These are phyloP conservation scores for Nannizzia gypsea DNA, from an alignment of 2,329 filamentous ascomycete genomes.

Conservation along the genomic window DNA sequence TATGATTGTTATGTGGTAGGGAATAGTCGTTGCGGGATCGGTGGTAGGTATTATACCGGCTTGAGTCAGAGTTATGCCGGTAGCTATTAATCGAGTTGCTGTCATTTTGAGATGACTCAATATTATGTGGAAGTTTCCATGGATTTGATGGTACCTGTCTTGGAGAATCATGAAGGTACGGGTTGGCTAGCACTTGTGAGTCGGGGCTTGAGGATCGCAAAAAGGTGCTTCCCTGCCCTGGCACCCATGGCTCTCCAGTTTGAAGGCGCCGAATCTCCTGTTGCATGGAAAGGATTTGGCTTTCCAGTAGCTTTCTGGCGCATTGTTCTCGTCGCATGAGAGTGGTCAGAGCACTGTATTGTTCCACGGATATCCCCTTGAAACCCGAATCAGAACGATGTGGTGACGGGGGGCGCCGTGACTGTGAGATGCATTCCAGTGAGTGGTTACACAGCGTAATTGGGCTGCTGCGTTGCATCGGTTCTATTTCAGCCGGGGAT, in stretches of 20 bases:
- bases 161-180: neutral
- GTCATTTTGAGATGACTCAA: neutral
- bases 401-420: slow-evolving; percentile 22
- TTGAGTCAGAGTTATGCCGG: neutral
- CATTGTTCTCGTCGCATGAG: slow-evolving; percentile 37
- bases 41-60: neutral
- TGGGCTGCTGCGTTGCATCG: slow-evolving; percentile 25
- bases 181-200: neutral
- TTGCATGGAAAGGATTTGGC: slow-evolving; percentile 32
- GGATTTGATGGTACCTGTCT: neutral
- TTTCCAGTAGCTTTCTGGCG: slow-evolving; percentile 35
- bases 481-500: slow-evolving; percentile 20
- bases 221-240: slow-evolving; percentile 21
- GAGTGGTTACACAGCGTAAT: slow-evolving; percentile 17
- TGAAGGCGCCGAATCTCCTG: slow-evolving; percentile 30
- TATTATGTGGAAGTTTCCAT: neutral
- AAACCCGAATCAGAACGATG: slow-evolving; percentile 25
- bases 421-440: slow-evolving; percentile 19
- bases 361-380: slow-evolving; percentile 32
- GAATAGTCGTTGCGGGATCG: neutral
- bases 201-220: slow-evolving; percentile 17
- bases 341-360: slow-evolving; percentile 37
- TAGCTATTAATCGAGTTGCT: neutral
- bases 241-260: slow-evolving; percentile 20
- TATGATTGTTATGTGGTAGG: neutral